Base-by-base conservation (phyloP, 2,329 filamentous ascomycete genomes). In the Raffaelea albimanens region DNA sequence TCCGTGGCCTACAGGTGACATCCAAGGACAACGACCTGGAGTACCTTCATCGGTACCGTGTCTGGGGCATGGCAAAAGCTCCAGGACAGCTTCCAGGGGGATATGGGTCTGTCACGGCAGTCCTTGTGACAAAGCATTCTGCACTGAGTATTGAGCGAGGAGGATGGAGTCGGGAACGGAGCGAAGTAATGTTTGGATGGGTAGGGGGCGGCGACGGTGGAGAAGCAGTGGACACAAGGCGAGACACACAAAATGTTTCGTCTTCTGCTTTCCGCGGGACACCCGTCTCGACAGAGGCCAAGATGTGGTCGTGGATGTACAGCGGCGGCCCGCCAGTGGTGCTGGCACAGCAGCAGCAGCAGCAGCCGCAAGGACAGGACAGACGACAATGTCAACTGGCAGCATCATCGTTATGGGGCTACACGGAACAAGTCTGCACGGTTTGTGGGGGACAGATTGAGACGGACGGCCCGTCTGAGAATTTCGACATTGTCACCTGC, bases 221-320 rank as follows among this genome's bases (percentile, higher is more conserved):
- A 40, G 22, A 39, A 33, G 16, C 21, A n/a, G 20, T 5, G 20
- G n/a, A n/a, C n/a, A n/a, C n/a, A n/a, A n/a, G n/a, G n/a, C n/a
- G n/a, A n/a, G n/a, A n/a, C n/a, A n/a, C n/a, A n/a, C n/a, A n/a
- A n/a, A n/a, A n/a, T n/a, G n/a, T 29, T 7, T 29, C 25, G 7
- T 4, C 38, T 7, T 20, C 31, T 11, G 11, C n/a, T 16, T 44
- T 33, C 33, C 2, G 18, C 18, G 38, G 7, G 1, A 41, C 46
- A 5, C 19, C 44, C 39, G n/a, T 33, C 14, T 53, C 53, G 14
- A 50, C 75, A 2, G 77, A 81, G 57, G 76, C 69, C 0, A 62
- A 63, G 34, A 64, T 74, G 40, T 80, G 76, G 69, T 72, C 79
- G 51, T 77, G 72, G 68, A 75, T 80, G 70, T 80, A 80, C 54